Evolutionary conservation across 106 monocot species (phyloP), one percentile per base, ranked within the genome.

Genomic region (Chionographis japonica): DNA sequence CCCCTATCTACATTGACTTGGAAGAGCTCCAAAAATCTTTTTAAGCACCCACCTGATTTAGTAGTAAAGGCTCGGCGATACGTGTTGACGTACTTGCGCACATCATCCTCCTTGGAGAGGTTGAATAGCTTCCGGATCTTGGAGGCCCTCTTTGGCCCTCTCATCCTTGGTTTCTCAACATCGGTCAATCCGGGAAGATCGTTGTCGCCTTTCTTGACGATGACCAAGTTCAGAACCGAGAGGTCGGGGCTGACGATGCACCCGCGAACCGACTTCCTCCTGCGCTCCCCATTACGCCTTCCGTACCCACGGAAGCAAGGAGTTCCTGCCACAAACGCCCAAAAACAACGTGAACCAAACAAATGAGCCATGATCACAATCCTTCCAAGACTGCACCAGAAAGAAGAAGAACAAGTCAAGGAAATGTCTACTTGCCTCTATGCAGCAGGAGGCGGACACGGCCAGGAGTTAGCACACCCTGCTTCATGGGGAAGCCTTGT

Each of bases 401-500:
- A 27, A 27, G 27, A 27, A 27, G 27, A 27, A 27, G 1, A 27
- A 27, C 0, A 27, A 27, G 27, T 58, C 4, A 17, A 46, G 46
- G 9, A 46, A 46, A 46, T 5, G 46, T 46, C 9, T 46, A 50
- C 13, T 66, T 71, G 58, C 88, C 88, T 78, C 88, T 81, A 66
- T 79, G 76, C 36, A 88, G 75, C 52, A 88, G 62, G 15, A 88
- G 62, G 14, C 88, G 84, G 35, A 88, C 88, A 66, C 88, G 88
- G 13, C 88, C 88, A 58, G 84, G 66, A 9, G 88, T 88, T 4
- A 88, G 74, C 3, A 88, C 88, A 71, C 88, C 88, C 75, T 88
- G 88, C 72, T 88, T 88, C 88, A 88, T 88, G 13, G 88, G 88
- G 42, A 88, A 88, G 0, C 88, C 88, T 63, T 88, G 88, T 42